These are phyloP conservation scores for Epichloe typhina DNA, from an alignment of 2,329 filamentous ascomycete species.

Conservation along the genomic window DNA sequence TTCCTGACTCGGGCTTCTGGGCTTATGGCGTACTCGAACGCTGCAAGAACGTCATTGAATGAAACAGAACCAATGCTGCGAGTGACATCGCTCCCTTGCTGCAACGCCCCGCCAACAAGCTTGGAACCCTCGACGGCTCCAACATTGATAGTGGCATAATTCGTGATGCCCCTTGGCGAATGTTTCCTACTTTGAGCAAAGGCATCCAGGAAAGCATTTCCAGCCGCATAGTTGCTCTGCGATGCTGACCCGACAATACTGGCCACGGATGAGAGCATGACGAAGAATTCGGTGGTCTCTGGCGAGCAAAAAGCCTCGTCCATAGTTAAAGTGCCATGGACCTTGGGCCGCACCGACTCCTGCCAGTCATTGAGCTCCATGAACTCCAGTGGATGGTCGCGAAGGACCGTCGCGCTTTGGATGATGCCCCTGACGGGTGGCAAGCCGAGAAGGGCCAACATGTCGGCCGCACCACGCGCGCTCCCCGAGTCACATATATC, in stretches of 20 bases:
- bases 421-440: slow-evolving; percentile 29
- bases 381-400: slow-evolving; percentile 29
- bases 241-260: slow-evolving; percentile 36
- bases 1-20: slow-evolving; percentile 5
- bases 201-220: slow-evolving; percentile 29
- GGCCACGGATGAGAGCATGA: slow-evolving; percentile 36
- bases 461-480: slow-evolving; percentile 8
- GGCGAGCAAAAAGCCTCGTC: slow-evolving; percentile 28
- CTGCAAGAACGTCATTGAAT: too few species aligned
- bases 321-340: slow-evolving; percentile 39
- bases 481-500: slow-evolving; percentile 29
- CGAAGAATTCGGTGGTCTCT: slow-evolving; percentile 35
- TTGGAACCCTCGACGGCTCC: slow-evolving; percentile 16
- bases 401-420: slow-evolving; percentile 31
- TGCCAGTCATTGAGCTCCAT: slow-evolving; percentile 37
- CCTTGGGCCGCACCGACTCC: slow-evolving; percentile 35
- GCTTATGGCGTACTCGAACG: slow-evolving; percentile 11
- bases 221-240: slow-evolving; percentile 39
- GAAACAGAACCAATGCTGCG: slow-evolving; percentile 21
- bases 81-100: not conserved
- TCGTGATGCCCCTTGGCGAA: not conserved
- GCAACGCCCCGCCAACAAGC: slow-evolving; percentile 1
- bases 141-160: not conserved
- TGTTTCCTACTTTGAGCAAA: slow-evolving; percentile 21
- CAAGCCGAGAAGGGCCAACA: slow-evolving; percentile 10